A percentile compares a stretch with the other conserved stretches of the same genome.
Evolutionary conservation across 208 protist genomes (phyloP).

Genomic region (Histomonas meleagridis): DNA sequence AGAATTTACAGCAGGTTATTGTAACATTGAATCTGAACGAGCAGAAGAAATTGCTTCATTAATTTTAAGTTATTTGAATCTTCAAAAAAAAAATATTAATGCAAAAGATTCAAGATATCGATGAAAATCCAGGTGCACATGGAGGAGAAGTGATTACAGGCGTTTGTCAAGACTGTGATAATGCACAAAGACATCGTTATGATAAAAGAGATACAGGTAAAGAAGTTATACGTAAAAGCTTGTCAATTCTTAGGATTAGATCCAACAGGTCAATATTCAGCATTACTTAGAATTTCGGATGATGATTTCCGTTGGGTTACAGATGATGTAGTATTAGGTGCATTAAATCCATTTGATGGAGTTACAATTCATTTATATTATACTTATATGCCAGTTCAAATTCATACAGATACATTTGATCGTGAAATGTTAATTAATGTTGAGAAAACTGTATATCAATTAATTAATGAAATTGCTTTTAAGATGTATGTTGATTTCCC

Average conservation of each 20-base stretch:
- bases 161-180: background rate
- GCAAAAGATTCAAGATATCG: background rate
- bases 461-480: background rate
- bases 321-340: background rate
- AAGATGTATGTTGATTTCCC: constrained; percentile 1
- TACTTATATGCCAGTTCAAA: background rate
- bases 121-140: background rate
- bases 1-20: background rate
- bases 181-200: background rate
- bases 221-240: background rate
- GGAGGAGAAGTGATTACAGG: background rate
- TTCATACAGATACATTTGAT: background rate
- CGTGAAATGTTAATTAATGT: background rate
- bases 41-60: background rate
- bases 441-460: background rate
- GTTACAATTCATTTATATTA: background rate
- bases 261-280: background rate
- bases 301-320: background rate
- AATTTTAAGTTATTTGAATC: background rate
- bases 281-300: background rate
- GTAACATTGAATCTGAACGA: background rate
- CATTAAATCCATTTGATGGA: background rate
- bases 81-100: background rate
- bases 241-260: background rate
- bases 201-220: background rate